Base-by-base conservation (phyloP, 192 early-diverging fungal species). In the Phycomyces nitens region DNA sequence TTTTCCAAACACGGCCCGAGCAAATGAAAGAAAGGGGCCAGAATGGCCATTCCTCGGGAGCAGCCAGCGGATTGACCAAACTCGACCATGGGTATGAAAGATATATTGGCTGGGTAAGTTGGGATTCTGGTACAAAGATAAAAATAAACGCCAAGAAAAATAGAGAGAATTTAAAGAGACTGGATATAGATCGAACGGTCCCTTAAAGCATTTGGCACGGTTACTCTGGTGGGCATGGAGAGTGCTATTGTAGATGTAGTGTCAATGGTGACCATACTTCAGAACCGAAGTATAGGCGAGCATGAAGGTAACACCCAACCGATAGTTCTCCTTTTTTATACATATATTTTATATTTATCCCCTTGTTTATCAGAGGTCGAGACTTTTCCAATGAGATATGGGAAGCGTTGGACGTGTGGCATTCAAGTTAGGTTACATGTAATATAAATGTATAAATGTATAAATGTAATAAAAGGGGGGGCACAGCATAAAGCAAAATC, bases 1-100 rank as follows among this genome's bases (percentile, higher is more conserved):
- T 63, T 18, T 38, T 47, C 12, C 18, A 47, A n/a, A 47, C 3
- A 3, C 12, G 44, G 12, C 44, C 44, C 18, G 44, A 47, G 3
- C 29, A 34, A 7, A 34, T 5, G 2, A 47, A 6, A 47, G 44
- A 47, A 47, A 18, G 18, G 18, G 3, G 15, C 3, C 44, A 14
- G 3, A 47, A 47, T 2, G 18, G 15, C 3, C 12, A 18, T 47
- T 14, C 3, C 12, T 47, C 44, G 12, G 18, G 44, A n/a, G 12
- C 44, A n/a, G 11, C 44, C 4, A 47, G 41, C 15, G 21, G 16
- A 27, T 24, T 50, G n/a, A 62, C 44, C 3, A 49, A 52, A 24
- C 51, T 51, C 14, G 62, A 63, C 20, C 62, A 63, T 41, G 62
- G 62, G n/a, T 63, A 63, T 55, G 62, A 63, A 41, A 18, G 62